Conservation (phyloP, 768 basidiomycete species). For the Daedaleopsis sinensis region DNA sequence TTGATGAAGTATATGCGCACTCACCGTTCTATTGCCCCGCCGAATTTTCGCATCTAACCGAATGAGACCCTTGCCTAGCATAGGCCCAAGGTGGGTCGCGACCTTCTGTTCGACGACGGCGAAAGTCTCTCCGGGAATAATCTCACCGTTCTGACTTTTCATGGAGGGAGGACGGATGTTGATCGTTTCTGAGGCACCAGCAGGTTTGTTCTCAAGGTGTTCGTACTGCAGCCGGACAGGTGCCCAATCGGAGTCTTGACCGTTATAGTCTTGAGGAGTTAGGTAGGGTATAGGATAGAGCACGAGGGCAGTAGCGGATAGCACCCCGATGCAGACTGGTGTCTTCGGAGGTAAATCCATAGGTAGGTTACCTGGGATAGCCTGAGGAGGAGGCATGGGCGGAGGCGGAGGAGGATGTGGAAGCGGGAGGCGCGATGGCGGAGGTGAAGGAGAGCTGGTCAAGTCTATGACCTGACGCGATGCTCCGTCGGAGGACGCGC, state of each 20-base stretch:
- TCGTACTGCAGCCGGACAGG: slow-evolving; percentile 75
- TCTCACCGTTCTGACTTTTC: slow-evolving; percentile 55
- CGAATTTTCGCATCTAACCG: slow-evolving; percentile 77
- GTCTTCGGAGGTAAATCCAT: slow-evolving; percentile 75
- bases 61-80: slow-evolving; percentile 85
- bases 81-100: slow-evolving; percentile 75
- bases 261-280: slow-evolving; percentile 36
- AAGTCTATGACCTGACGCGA: slow-evolving; percentile 72
- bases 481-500: slow-evolving; percentile 11
- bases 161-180: slow-evolving; percentile 70
- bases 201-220: slow-evolving; percentile 54
- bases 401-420: slow-evolving; percentile 20
- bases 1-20: slow-evolving; percentile 27
- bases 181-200: slow-evolving; percentile 64
- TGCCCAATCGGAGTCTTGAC: slow-evolving; percentile 61
- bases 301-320: slow-evolving; percentile 81
- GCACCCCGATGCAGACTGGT: slow-evolving; percentile 86
- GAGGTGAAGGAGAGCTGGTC: slow-evolving; percentile 38
- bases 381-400: slow-evolving; percentile 1
- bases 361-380: slow-evolving; percentile 39
- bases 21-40: slow-evolving; percentile 64
- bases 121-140: slow-evolving; percentile 65
- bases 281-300: slow-evolving; percentile 82
- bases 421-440: slow-evolving; percentile 21
- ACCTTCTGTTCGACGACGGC: slow-evolving; percentile 88